Evolutionary conservation across 192 early-diverging fungal genomes (phyloP).

Genomic region (Polychytrium aggregatum): DNA sequence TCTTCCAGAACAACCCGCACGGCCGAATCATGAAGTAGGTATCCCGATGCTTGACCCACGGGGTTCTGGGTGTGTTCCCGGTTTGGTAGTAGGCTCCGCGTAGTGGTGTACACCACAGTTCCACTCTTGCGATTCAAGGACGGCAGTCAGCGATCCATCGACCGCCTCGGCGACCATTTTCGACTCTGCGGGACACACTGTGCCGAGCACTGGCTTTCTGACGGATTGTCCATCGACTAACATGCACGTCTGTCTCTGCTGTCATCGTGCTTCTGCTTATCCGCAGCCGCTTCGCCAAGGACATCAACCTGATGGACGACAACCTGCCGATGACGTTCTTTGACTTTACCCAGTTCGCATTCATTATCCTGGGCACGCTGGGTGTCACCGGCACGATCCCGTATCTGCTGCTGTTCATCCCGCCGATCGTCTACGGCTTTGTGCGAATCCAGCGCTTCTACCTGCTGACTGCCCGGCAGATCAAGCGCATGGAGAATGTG

Average conservation of each 20-base stretch:
- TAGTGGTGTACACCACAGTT: no score
- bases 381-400: constrained; percentile 43
- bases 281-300: constrained; percentile 28
- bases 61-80: no score
- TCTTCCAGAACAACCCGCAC: constrained; percentile 49
- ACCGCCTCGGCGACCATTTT: neutral
- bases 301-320: constrained; percentile 55
- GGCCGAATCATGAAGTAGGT: constrained; percentile 51
- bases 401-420: neutral
- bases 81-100: no score
- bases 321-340: constrained; percentile 39
- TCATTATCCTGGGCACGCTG: constrained; percentile 52
- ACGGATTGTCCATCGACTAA: no score
- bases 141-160: no score
- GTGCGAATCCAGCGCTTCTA: constrained; percentile 21
- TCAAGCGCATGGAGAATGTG: constrained; percentile 51
- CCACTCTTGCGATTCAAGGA: no score
- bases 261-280: neutral
- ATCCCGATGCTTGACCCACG: neutral
- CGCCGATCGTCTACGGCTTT: constrained; percentile 9
- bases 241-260: no score
- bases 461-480: constrained; percentile 37
- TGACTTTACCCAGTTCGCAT: constrained; percentile 45
- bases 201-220: no score
- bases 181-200: no score